These are phyloP conservation scores for Hanseniaspora pseudoguilliermondii DNA, from an alignment of 805 yeast genomes.

Conservation along the genomic window DNA sequence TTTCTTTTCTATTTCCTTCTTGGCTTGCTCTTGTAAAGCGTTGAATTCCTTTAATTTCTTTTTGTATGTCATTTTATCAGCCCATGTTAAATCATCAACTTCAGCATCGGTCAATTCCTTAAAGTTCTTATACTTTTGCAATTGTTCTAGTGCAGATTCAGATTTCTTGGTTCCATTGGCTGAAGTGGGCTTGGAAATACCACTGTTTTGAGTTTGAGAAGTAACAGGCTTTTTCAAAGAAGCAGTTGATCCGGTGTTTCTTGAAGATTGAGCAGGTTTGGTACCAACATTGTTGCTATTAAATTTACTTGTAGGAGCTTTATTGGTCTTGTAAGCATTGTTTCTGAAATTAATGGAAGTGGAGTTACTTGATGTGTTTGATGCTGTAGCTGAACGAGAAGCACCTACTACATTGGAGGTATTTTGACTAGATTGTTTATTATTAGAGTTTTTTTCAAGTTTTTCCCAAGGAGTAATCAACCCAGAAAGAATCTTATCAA, in stretches of 20 bases:
- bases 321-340: constrained; percentile 18
- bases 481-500: constrained; percentile 80
- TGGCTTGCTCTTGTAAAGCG: constrained; percentile 3
- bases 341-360: constrained; percentile 16
- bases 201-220: constrained; percentile 19
- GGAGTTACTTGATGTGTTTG: constrained; percentile 19
- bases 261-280: constrained; percentile 16
- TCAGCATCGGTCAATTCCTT: constrained; percentile 7
- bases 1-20: constrained; percentile 13
- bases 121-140: neutral
- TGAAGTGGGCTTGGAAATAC: constrained; percentile 21
- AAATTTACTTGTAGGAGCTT: constrained; percentile 18
- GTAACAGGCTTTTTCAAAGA: constrained; percentile 18
- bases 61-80: constrained; percentile 37
- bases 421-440: constrained; percentile 20
- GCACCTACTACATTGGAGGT: constrained; percentile 13
- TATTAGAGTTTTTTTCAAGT: constrained; percentile 42
- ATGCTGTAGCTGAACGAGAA: neutral
- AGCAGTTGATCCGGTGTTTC: constrained; percentile 18
- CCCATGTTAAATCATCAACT: constrained; percentile 38
- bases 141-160: constrained; percentile 8
- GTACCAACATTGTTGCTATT: constrained; percentile 17
- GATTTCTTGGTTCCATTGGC: constrained; percentile 23
- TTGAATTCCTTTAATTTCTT: constrained; percentile 11
- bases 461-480: constrained; percentile 86